Evolutionary conservation across 176 grass and related monocot genomes (phyloP), one percentile per base, ranked within the genome.

Genomic region (Saccharum spontaneum): DNA sequence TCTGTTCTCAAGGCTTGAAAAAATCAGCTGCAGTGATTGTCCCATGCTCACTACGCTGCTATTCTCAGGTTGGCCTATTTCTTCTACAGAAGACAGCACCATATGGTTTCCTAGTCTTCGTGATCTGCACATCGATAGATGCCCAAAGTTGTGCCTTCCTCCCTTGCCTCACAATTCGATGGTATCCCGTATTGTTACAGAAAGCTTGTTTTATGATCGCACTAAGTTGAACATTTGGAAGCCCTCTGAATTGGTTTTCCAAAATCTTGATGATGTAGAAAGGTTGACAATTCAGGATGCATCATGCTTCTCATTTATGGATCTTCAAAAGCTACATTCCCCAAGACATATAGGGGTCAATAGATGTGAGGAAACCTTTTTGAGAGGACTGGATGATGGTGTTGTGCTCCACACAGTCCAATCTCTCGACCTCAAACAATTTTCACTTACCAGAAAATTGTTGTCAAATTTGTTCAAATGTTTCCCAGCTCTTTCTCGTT

Each of bases 391-490:
- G 15, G 48, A 18, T 30, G 46, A 20, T 1, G 2, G 4, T 28
- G n/a, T 26, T 7, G 4, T 71, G 22, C 67, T 82, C 2, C 14
- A 7, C 6, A 16, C 22, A 4, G 48, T 82, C 15, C 6, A 41
- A 24, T 8, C 6, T 1, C 22, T 82, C 0, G 0, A 1, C 0
- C 0, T 57, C 14, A 0, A 1, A 0, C 0, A 59, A 22, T 71
- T 44, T 44, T 0, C 1, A 26, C 20, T 8, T 1, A 38, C 59
- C 0, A n/a, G 7, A 3, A 84, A 13, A 10, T 37, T 2, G 0
- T 2, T 65, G 40, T 7, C 18, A 36, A 49, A 50, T 14, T 3
- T 75, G 11, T 38, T 66, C 28, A 50, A 75, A 2, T 18, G 59
- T 75, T 48, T 84, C 18, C 82, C 82, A 18, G 18, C 11, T 37